These are phyloP conservation scores for Russula vinacea DNA, from an alignment of 768 basidiomycete genomes.

Conservation along the genomic window DNA sequence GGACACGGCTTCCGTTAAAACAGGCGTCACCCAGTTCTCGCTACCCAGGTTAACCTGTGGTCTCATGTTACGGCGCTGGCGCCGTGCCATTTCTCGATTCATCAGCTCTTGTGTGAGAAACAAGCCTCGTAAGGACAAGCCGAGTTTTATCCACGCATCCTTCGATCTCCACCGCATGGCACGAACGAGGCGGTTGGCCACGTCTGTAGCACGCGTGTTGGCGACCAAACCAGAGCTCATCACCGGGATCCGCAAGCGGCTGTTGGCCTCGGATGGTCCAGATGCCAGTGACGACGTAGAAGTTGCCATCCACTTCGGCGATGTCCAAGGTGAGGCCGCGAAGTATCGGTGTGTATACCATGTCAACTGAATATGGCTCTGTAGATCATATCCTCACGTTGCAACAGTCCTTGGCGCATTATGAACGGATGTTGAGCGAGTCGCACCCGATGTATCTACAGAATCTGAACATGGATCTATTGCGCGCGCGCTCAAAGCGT, in stretches of 20 bases:
- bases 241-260: constrained; percentile 71
- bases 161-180: constrained; percentile 74
- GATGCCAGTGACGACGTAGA: constrained; percentile 54
- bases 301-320: constrained; percentile 84
- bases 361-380: constrained; percentile 3
- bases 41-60: constrained; percentile 32
- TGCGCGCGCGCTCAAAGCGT: constrained; percentile 55
- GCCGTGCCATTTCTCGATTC: constrained; percentile 34
- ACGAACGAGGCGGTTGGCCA: constrained; percentile 71
- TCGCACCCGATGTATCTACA: constrained; percentile 84
- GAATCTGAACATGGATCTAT: constrained; percentile 63
- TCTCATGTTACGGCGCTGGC: constrained; percentile 40
- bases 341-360: not conserved
- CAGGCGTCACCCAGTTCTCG: constrained; percentile 30
- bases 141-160: constrained; percentile 37
- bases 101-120: not conserved
- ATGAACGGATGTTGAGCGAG: constrained; percentile 84
- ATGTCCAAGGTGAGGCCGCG: constrained; percentile 71
- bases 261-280: constrained; percentile 43
- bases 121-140: not conserved
- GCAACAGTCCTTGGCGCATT: constrained; percentile 79
- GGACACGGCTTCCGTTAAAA: constrained; percentile 21
- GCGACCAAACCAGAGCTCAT: constrained; percentile 82
- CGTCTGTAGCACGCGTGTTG: constrained; percentile 69
- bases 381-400: constrained; percentile 87